Percentiles rank a stretch among this genome's conserved stretches.
Conservation (phyloP, 148 eudicot species). For the Heliosperma pusillum region DNA sequence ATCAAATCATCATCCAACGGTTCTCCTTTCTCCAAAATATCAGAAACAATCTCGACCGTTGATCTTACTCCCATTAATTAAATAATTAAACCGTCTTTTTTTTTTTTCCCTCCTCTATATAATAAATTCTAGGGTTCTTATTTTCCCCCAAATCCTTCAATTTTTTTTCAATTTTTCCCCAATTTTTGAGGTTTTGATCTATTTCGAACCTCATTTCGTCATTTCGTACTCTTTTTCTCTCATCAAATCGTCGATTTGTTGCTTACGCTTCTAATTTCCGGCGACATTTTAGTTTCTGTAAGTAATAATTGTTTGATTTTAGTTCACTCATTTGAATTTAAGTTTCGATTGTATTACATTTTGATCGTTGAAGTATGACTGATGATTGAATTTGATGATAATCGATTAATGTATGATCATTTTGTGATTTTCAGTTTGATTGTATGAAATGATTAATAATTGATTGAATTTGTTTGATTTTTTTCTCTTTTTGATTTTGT, state of each 20-base stretch:
- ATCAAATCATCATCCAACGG: constrained; percentile 13
- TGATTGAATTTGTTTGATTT: background rate
- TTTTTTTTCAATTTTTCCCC: background rate
- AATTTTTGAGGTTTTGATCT: background rate
- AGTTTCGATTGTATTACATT: background rate
- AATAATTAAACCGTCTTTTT: background rate
- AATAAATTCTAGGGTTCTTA: constrained; percentile 19
- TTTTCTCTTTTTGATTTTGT: background rate
- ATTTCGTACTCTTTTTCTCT: background rate
- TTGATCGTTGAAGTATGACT: background rate
- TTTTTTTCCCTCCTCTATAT: background rate
- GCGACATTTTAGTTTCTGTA: constrained; percentile 14
- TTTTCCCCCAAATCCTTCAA: background rate
- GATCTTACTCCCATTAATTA: background rate
- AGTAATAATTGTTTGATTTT: constrained; percentile 14
- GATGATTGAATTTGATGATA: background rate
- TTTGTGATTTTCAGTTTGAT: background rate
- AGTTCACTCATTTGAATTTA: background rate
- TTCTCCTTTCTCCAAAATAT: background rate
- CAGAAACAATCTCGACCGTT: constrained; percentile 15
- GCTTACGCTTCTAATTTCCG: too few species aligned
- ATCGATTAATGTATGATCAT: background rate
- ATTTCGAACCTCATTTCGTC: background rate
- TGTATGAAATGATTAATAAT: background rate
- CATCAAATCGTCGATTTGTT: too few species aligned